Evolutionary conservation across 2,329 filamentous ascomycete genomes (phyloP), one percentile per base, ranked within the genome.

Genomic region (Ceratocystiopsis minuta): DNA sequence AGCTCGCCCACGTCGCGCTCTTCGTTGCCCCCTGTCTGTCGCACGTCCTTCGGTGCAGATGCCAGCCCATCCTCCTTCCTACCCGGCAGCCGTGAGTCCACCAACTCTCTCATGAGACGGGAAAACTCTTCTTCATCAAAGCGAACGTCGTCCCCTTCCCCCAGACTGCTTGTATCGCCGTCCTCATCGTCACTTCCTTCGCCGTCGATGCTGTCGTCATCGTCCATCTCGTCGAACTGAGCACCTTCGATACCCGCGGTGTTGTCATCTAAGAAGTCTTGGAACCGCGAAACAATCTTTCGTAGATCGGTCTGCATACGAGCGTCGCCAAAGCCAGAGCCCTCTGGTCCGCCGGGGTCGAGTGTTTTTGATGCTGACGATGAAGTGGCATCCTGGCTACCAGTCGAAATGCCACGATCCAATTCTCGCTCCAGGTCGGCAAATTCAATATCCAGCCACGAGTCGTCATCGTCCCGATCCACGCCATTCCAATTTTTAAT

Each of bases 261-360:
- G 12, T 92, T 81, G 51, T 96, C 84, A 43, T 92, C 83, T 37
- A 98, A 60, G 51, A 98, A 96, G 13, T 80, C 68, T 54, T 95
- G 86, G 53, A 98, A 96, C n/a, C 85, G 75, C 38, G 82, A 80
- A 0, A 98, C 90, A 56, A 96, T 94, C 54, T 88, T 88, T 42
- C 80, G 78, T 17, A 98, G 64, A 54, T 94, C 80, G 5, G 76
- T 75, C 53, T 87, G 77, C 0, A 78, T 72, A 18, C 65, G 66
- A 5, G 70, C 63, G 54, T 86, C 76, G 2, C 79, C 80, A 53
- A 83, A 76, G 0, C 66, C 67, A 43, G 51, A 16, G 42, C 32
- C 34, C 43, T 64, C 48, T 62, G 20, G 12, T 20, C 12, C 15
- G 15, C 31, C 17, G 14, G 40, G 3, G 12, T 11, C 20, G 9